A percentile compares a stretch with the other conserved stretches of the same genome.
These are phyloP conservation scores for Xerocomus brunneocitrinus DNA, from an alignment of 768 basidiomycete species.

Conservation along the genomic window DNA sequence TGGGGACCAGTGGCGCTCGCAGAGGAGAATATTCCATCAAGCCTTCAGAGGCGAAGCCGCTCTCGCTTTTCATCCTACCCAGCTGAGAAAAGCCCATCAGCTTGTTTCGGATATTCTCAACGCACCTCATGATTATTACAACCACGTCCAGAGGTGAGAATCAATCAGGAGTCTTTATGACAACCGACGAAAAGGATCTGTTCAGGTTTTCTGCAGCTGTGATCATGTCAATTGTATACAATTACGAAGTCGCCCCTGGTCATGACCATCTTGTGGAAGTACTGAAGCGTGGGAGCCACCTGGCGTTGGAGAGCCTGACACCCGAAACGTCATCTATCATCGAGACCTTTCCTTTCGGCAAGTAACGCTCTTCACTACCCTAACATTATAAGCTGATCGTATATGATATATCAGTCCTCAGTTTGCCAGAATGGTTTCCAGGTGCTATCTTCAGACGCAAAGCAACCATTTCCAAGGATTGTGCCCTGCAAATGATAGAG, in stretches of 20 bases:
- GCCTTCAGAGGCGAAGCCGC: constrained; percentile 17
- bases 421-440: constrained; percentile 23
- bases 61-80: constrained; percentile 10
- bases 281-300: constrained; percentile 31
- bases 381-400: neutral
- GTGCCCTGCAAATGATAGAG: constrained; percentile 10
- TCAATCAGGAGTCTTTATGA: neutral
- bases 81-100: constrained; percentile 16
- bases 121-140: constrained; percentile 2
- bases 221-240: constrained; percentile 41
- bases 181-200: neutral
- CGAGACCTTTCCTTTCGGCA: constrained; percentile 21
- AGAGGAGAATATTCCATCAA: constrained; percentile 24
- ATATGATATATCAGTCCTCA: constrained; percentile 11
- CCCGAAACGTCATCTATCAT: constrained; percentile 15
- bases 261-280: constrained; percentile 36
- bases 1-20: constrained; percentile 20
- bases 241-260: constrained; percentile 32
- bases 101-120: constrained; percentile 9
- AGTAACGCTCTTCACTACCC: neutral
- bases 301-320: constrained; percentile 13
- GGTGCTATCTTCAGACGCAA: constrained; percentile 26
- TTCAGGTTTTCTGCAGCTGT: constrained; percentile 33
- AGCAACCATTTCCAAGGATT: constrained; percentile 7
- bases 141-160: constrained; percentile 9